Evolutionary conservation across 176 grass and related monocot species (phyloP), one percentile per base, ranked within the genome.

Genomic region (Paspalum notatum): DNA sequence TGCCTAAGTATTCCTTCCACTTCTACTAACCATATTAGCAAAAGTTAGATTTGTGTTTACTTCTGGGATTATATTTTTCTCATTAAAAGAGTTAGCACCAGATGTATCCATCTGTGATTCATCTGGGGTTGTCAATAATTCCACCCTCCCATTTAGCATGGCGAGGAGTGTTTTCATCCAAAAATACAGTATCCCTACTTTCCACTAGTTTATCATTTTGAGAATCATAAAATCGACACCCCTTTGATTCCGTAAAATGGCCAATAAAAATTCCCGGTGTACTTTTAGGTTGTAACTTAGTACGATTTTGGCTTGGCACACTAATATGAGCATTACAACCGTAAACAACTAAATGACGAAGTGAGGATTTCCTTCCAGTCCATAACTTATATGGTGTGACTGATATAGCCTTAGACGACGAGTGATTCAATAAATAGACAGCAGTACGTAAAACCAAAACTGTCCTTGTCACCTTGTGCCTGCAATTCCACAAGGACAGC

Each of bases 101-200:
- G 40, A 75, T 45, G n/a, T 44, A 45, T 59, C 73, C 21, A 60
- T n/a, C n/a, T n/a, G n/a, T n/a, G n/a, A n/a, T n/a, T n/a, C n/a
- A n/a, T n/a, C n/a, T n/a, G n/a, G n/a, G 18, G 54, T 75, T 43
- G n/a, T n/a, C 37, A 75, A 59, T 45, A 75, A 75, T 75, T 75
- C n/a, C 55, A 60, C 73, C n/a, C 21, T 76, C 18, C 12, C 21
- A 7, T 3, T 76, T 76, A 26, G 55, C 39, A 26, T 0, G 4
- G 1, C 0, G 39, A 75, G 53, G 46, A 58, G 53, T 58, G n/a
- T n/a, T n/a, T n/a, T n/a, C n/a, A n/a, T n/a, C n/a, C n/a, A n/a
- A n/a, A n/a, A n/a, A n/a, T n/a, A n/a, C n/a, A n/a, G 7, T 39
- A 44, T 75, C 20, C 0, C 7, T 58, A 7, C n/a, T 75, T 78